Conservation (phyloP, 2,329 filamentous ascomycete genomes). For the Aspergillus tamarii region DNA sequence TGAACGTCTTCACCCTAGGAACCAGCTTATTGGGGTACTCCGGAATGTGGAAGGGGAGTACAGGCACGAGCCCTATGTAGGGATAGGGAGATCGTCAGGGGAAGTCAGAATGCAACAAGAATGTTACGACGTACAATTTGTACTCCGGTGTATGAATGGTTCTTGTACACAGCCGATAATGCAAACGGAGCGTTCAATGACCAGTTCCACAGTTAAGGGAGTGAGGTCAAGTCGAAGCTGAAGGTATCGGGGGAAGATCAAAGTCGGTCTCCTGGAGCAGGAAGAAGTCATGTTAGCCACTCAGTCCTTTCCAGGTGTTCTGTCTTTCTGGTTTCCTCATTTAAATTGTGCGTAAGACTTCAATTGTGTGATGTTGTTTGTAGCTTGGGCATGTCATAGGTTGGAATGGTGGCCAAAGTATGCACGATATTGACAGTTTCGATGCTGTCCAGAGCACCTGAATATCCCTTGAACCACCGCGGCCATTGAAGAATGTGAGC, state of each 20-base stretch:
- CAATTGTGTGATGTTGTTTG: slow-evolving; percentile 4
- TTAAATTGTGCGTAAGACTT: slow-evolving; percentile 10
- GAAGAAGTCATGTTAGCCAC: slow-evolving; percentile 20
- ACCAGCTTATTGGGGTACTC: slow-evolving; percentile 34
- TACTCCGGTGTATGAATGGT: slow-evolving; percentile 29
- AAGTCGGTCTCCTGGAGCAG: slow-evolving; percentile 22
- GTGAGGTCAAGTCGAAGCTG: slow-evolving; percentile 27
- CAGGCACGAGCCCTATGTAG: slow-evolving; percentile 45
- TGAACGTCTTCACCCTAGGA: slow-evolving; percentile 51
- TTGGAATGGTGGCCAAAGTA: slow-evolving; percentile 21
- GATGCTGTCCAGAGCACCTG: slow-evolving; percentile 18
- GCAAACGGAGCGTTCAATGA: slow-evolving; percentile 27
- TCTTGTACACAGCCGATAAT: slow-evolving; percentile 30
- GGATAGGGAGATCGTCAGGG: slow-evolving; percentile 43
- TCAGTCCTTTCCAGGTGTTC: slow-evolving; percentile 9
- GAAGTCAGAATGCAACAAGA: slow-evolving; percentile 33
- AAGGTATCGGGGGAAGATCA: slow-evolving; percentile 16
- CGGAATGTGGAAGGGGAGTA: slow-evolving; percentile 42
- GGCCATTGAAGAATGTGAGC: slow-evolving; percentile 9
- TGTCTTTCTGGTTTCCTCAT: not conserved
- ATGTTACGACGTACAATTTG: slow-evolving; percentile 39
- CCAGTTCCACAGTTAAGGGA: slow-evolving; percentile 33
- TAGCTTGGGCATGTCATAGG: slow-evolving; percentile 20
- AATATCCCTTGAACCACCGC: slow-evolving; percentile 18
- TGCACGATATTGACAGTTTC: slow-evolving; percentile 17